phyloP scores from a whole-genome alignment of 306 rosid species.

The Quercus ilex region DNA sequence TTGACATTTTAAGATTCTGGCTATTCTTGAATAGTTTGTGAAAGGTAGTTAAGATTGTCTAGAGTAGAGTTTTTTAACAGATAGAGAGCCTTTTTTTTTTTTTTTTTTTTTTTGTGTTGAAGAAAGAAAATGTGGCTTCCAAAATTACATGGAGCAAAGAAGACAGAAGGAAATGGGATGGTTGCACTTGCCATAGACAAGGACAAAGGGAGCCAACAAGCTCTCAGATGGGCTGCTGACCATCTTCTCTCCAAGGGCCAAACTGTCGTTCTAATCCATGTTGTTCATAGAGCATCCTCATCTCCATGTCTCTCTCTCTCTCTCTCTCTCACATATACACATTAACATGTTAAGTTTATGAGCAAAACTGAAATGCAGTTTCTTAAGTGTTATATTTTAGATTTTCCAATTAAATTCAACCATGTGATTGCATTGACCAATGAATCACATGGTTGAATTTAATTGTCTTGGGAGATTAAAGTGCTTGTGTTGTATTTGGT shows the following conservation, averaged over 20 bases:
- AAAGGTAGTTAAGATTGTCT: background rate
- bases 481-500: no score
- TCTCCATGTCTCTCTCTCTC: slow-evolving; percentile 25
- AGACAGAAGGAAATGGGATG: slow-evolving; percentile 63
- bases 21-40: background rate
- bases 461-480: no score
- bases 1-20: background rate
- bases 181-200: slow-evolving; percentile 75
- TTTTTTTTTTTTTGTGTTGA: background rate
- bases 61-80: no score
- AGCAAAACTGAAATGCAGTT: no score
- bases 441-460: no score
- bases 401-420: no score
- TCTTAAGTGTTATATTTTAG: no score
- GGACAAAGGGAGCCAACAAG: slow-evolving; percentile 79
- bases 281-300: slow-evolving; percentile 36
- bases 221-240: slow-evolving; percentile 90
- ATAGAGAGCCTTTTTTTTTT: background rate
- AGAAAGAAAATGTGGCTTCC: slow-evolving; percentile 45
- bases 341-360: background rate
- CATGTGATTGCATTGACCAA: no score
- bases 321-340: background rate
- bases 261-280: slow-evolving; percentile 71
- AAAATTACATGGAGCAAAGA: slow-evolving; percentile 27
- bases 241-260: slow-evolving; percentile 58